A percentile compares a stretch with the other conserved stretches of the same genome.
Conservation (phyloP, 2,329 filamentous ascomycete species). For the Calycina herbarum region DNA sequence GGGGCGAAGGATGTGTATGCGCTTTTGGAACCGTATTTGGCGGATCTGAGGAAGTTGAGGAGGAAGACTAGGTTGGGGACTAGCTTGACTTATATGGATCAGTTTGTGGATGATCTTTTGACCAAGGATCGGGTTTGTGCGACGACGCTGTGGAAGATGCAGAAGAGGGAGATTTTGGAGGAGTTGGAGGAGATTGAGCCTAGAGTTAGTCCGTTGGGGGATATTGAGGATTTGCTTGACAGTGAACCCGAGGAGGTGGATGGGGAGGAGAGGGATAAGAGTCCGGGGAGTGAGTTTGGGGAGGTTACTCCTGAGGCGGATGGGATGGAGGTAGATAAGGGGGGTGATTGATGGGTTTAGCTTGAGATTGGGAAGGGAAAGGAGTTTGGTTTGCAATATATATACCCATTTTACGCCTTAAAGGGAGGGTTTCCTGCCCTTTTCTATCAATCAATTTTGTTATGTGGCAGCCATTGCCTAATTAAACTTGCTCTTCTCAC, state of each 20-base stretch:
- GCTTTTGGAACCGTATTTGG: conserved; percentile 77
- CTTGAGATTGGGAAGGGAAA: too few species aligned
- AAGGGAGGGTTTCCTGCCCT: too few species aligned
- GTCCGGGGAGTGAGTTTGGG: conserved; percentile 44
- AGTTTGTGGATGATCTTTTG: conserved; percentile 90
- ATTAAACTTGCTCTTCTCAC: too few species aligned
- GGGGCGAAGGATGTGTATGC: conserved; percentile 77
- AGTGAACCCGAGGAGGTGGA: conserved; percentile 41
- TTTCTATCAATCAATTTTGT: too few species aligned
- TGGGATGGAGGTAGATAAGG: conserved; percentile 23
- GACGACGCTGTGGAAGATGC: conserved; percentile 90
- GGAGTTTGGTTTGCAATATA: too few species aligned
- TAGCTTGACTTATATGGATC: conserved; percentile 77
- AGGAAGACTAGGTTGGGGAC: conserved; percentile 74
- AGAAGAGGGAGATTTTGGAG: conserved; percentile 77
- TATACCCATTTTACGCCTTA: too few species aligned
- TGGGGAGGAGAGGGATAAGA: conserved; percentile 20
- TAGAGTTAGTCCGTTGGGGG: conserved; percentile 78
- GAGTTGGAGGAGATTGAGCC: conserved; percentile 87
- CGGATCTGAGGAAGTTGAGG: conserved; percentile 81
- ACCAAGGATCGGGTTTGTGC: conserved; percentile 87
- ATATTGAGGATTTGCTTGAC: conserved; percentile 70
- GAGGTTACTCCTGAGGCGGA: conserved; percentile 34
- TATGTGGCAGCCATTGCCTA: too few species aligned
- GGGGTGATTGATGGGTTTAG: conserved; percentile 1